These are phyloP conservation scores for Galerina marginata DNA, from an alignment of 768 basidiomycete species.

Conservation along the genomic window DNA sequence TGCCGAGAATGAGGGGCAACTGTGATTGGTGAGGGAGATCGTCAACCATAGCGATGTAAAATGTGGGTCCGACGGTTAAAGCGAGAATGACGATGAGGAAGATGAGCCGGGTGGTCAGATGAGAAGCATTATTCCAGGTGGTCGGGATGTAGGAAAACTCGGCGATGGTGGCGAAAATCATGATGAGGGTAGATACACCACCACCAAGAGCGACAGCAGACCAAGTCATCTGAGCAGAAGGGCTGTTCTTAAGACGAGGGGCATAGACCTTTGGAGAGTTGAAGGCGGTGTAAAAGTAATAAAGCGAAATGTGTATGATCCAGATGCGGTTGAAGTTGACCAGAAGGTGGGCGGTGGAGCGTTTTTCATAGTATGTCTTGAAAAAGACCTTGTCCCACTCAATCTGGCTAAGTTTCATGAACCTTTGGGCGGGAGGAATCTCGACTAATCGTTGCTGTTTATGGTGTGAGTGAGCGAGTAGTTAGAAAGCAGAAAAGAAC, in stretches of 20 bases:
- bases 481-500: conserved; percentile 28
- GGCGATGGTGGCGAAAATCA: conserved; percentile 91
- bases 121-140: conserved; percentile 98
- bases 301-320: conserved; percentile 93
- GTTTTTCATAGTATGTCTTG: conserved; percentile 98
- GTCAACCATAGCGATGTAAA: conserved; percentile 91
- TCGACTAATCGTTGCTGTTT: conserved; percentile 84
- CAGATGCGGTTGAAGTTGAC: conserved; percentile 99
- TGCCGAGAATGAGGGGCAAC: conserved; percentile 88
- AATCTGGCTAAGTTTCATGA: conserved; percentile 88
- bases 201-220: conserved; percentile 96
- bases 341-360: conserved; percentile 89
- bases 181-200: conserved; percentile 90
- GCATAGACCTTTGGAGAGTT: conserved; percentile 94
- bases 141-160: conserved; percentile 98
- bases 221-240: conserved; percentile 92
- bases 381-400: conserved; percentile 97
- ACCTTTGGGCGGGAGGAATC: conserved; percentile 89
- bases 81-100: conserved; percentile 93
- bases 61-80: conserved; percentile 89
- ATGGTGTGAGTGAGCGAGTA: conserved; percentile 31
- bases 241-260: conserved; percentile 63
- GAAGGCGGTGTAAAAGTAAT: conserved; percentile 98
- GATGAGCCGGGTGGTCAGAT: conserved; percentile 90
- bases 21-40: conserved; percentile 60